phyloP scores from a whole-genome alignment of 352 stramenopile species.

The Peronospora destructor region DNA sequence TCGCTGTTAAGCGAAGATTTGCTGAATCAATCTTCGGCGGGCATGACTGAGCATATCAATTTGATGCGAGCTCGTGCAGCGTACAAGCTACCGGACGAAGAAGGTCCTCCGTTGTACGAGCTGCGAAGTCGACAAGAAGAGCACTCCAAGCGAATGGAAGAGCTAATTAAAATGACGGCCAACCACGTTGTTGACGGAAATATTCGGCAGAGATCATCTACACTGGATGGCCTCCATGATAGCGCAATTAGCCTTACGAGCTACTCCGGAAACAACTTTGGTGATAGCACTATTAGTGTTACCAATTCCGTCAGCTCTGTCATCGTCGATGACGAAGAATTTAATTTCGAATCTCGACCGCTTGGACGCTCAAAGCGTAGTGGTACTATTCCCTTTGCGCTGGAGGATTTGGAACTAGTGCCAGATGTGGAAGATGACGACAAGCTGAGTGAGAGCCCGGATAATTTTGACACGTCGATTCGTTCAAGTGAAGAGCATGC shows the following conservation, averaged over 20 bases:
- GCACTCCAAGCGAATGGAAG: constrained; percentile 53
- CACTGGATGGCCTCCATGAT: constrained; percentile 35
- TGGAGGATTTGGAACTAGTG: constrained; percentile 30
- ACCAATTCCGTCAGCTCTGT: constrained; percentile 19
- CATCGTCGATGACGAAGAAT: constrained; percentile 33
- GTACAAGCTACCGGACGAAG: constrained; percentile 29
- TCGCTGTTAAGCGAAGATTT: constrained; percentile 41
- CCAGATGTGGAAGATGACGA: constrained; percentile 18
- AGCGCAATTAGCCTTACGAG: constrained; percentile 25
- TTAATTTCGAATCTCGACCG: constrained; percentile 31
- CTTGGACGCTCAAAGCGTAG: constrained; percentile 42
- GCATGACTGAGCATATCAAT: constrained; percentile 38
- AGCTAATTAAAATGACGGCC: constrained; percentile 40
- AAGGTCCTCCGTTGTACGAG: constrained; percentile 38
- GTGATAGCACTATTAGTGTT: constrained; percentile 19
- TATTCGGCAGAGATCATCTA: constrained; percentile 41
- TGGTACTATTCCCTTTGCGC: constrained; percentile 38
- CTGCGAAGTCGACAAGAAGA: constrained; percentile 44
- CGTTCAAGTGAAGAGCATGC: constrained; percentile 24
- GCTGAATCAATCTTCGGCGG: constrained; percentile 32
- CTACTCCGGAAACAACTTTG: constrained; percentile 18
- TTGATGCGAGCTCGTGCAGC: constrained; percentile 23
- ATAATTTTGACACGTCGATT: constrained; percentile 21
- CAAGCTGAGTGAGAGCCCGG: constrained; percentile 12
- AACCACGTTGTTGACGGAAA: constrained; percentile 35